A percentile compares a stretch with the other conserved stretches of the same genome.
phyloP scores from a whole-genome alignment of 306 rosid species.

The Prunus mume region DNA sequence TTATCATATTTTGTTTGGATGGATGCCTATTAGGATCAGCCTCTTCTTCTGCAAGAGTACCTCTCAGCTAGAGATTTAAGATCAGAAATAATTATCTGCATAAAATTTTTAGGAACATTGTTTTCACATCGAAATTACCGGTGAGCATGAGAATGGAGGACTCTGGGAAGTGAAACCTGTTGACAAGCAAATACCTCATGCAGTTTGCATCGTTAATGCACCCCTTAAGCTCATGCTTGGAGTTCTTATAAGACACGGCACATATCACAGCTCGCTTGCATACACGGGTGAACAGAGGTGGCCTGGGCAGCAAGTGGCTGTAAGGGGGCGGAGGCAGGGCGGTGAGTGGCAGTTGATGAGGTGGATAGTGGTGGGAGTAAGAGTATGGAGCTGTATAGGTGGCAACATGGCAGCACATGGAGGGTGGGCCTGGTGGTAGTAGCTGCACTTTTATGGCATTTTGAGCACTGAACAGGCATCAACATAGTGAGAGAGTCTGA shows the following conservation, averaged over 20 bases:
- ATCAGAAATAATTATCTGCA: background rate
- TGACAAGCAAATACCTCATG: slow-evolving; percentile 48
- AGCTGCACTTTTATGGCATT: background rate
- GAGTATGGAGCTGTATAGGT: background rate
- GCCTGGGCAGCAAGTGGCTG: slow-evolving; percentile 19
- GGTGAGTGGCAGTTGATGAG: too few species aligned
- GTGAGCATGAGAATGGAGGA: slow-evolving; percentile 45
- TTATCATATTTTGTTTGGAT: slow-evolving; percentile 39
- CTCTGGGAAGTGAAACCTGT: slow-evolving; percentile 42
- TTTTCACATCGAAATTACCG: slow-evolving; percentile 15
- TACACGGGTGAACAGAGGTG: slow-evolving; percentile 22
- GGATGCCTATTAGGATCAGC: slow-evolving; percentile 34
- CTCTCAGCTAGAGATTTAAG: background rate
- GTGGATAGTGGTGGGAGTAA: background rate
- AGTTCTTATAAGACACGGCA: slow-evolving; percentile 41
- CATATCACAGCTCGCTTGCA: slow-evolving; percentile 48
- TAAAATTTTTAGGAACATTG: background rate
- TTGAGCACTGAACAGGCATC: background rate
- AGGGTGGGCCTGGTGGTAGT: background rate
- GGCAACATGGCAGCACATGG: background rate
- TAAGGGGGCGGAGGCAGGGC: background rate
- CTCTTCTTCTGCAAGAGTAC: slow-evolving; percentile 40
- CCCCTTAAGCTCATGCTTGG: slow-evolving; percentile 40
- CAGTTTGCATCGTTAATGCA: slow-evolving; percentile 50
- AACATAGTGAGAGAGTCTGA: background rate